Evolutionary conservation across 352 stramenopile species (phyloP).

Genomic region (Phytophthora fragariae): DNA sequence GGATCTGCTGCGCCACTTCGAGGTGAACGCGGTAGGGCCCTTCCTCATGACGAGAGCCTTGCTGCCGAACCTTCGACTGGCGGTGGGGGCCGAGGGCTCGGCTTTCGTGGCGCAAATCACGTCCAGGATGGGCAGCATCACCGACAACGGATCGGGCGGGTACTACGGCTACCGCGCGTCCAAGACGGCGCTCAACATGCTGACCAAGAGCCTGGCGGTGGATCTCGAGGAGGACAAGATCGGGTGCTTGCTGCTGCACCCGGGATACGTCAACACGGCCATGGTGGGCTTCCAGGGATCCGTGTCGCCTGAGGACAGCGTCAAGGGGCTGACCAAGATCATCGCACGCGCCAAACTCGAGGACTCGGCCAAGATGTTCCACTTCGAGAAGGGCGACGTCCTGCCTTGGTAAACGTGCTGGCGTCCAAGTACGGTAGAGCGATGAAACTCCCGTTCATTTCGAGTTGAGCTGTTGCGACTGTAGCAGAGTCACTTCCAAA

Average conservation of each 20-base stretch:
- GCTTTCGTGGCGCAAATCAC: constrained; percentile 61
- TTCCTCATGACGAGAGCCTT: constrained; percentile 69
- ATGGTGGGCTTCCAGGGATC: constrained; percentile 53
- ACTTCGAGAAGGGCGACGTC: constrained; percentile 51
- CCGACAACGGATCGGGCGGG: constrained; percentile 38
- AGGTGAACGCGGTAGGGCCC: constrained; percentile 69
- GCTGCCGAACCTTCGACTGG: constrained; percentile 55
- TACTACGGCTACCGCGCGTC: constrained; percentile 80
- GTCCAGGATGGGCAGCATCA: constrained; percentile 54
- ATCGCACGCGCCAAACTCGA: constrained; percentile 45
- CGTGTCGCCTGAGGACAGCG: constrained; percentile 47
- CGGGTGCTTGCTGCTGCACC: constrained; percentile 61
- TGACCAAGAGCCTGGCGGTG: constrained; percentile 58
- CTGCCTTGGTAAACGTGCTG: constrained; percentile 50
- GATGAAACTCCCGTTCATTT: constrained; percentile 20
- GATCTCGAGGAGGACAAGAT: constrained; percentile 65
- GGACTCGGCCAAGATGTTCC: constrained; percentile 55
- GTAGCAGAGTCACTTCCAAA: constrained; percentile 1
- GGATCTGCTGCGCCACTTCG: constrained; percentile 62
- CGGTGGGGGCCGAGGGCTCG: constrained; percentile 30
- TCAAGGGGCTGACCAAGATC: constrained; percentile 49
- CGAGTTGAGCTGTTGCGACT: not conserved
- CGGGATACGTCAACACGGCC: constrained; percentile 67
- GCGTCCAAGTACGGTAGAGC: too few species aligned
- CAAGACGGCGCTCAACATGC: constrained; percentile 85